Percentiles rank a stretch among this genome's conserved stretches.
phyloP scores from a whole-genome alignment of 2,329 filamentous ascomycete genomes.

The Raffaelea deltoideospora region DNA sequence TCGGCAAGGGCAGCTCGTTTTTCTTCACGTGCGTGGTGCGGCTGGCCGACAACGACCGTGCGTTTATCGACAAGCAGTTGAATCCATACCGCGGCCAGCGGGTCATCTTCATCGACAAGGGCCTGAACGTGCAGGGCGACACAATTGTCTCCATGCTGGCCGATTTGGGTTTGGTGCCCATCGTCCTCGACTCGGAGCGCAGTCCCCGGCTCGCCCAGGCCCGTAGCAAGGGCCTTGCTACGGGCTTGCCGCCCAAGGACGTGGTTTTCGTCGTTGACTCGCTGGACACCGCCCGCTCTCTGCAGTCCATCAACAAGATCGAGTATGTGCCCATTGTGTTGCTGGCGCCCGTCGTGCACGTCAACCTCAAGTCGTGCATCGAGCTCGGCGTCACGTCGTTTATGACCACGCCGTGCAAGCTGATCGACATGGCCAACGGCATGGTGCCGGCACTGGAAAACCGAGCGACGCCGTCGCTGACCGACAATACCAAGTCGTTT shows the following conservation, averaged over 20 bases:
- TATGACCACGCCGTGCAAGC: constrained; percentile 91
- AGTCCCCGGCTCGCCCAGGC: constrained; percentile 41
- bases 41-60: constrained; percentile 64
- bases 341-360: constrained; percentile 73
- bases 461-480: constrained; percentile 75
- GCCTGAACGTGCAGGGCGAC: constrained; percentile 60
- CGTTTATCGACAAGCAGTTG: constrained; percentile 67
- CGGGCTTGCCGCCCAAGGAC: constrained; percentile 61
- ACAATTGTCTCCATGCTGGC: constrained; percentile 66
- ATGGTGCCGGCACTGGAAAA: constrained; percentile 94
- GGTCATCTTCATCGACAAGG: constrained; percentile 89
- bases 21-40: constrained; percentile 92
- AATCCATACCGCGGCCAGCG: constrained; percentile 85
- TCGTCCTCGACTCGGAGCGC: constrained; percentile 69
- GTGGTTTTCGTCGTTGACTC: constrained; percentile 95
- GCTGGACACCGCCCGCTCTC: constrained; percentile 71
- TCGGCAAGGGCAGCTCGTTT: constrained; percentile 83
- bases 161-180: constrained; percentile 63
- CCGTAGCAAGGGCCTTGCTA: constrained; percentile 33
- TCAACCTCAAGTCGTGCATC: constrained; percentile 82
- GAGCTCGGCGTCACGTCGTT: constrained; percentile 97
- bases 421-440: constrained; percentile 88
- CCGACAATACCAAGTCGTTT: constrained; percentile 89
- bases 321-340: constrained; percentile 96
- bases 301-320: constrained; percentile 84